Percentiles rank a stretch among this genome's conserved stretches.
phyloP scores from a whole-genome alignment of 2,329 filamentous ascomycete genomes.

The Aspergillus flavus region DNA sequence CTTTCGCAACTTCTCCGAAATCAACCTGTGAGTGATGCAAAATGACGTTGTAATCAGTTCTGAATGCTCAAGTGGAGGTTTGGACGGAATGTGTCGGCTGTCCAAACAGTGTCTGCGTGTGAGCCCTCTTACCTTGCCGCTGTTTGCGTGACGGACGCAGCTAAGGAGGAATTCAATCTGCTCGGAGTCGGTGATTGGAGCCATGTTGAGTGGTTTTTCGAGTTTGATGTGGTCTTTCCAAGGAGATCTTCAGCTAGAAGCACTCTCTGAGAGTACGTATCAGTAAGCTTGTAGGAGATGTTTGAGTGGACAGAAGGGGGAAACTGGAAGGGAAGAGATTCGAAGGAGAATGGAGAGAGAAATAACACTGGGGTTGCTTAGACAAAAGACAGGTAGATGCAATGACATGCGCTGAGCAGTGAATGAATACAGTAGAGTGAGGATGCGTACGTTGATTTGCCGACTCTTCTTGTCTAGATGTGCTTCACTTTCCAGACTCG shows the following conservation, averaged over 20 bases:
- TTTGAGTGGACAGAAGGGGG: not conserved
- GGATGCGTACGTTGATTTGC: not conserved
- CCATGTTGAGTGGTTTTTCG: slow-evolving; percentile 44
- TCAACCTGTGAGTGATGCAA: slow-evolving; percentile 56
- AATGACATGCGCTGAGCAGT: not conserved
- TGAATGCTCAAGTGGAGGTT: too few species aligned
- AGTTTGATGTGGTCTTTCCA: not conserved
- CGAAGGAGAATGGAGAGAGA: not conserved
- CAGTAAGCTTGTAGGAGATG: not conserved
- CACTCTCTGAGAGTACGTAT: not conserved
- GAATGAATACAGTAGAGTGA: not conserved
- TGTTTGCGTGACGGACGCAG: slow-evolving; percentile 64
- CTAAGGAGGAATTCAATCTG: slow-evolving; percentile 68
- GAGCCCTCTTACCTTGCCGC: slow-evolving; percentile 57
- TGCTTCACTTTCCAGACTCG: not conserved
- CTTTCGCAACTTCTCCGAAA: slow-evolving; percentile 65
- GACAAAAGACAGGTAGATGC: not conserved
- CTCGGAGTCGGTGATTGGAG: slow-evolving; percentile 53
- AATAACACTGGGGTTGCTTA: not conserved
- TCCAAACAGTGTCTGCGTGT: not conserved
- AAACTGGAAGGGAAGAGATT: not conserved
- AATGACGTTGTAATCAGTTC: not conserved
- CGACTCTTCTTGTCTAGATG: not conserved
- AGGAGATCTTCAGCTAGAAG: not conserved
- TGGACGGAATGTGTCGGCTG: not conserved